Percentiles rank a stretch among this genome's conserved stretches.
Evolutionary conservation across 257 asterid genomes (phyloP).

Genomic region (Henckelia pumila): DNA sequence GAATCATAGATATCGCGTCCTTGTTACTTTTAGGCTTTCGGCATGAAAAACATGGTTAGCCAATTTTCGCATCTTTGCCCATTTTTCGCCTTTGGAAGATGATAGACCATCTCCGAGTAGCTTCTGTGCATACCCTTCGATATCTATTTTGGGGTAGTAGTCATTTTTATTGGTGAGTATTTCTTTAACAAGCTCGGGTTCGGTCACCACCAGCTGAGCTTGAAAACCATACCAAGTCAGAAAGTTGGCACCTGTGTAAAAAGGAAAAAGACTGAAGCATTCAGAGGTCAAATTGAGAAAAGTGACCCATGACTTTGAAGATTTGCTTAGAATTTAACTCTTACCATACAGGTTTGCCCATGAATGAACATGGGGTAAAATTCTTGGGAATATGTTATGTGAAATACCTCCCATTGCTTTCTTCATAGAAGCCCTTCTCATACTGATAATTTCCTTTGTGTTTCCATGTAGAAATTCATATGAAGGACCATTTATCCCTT

Average conservation of each 20-base stretch:
- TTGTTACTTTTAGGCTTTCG: conserved; percentile 48
- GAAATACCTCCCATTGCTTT: neutral
- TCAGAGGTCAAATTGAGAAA: neutral
- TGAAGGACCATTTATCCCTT: neutral
- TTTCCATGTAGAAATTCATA: neutral
- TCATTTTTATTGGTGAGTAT: conserved; percentile 47
- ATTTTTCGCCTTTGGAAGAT: conserved; percentile 55
- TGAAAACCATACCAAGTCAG: conserved; percentile 57
- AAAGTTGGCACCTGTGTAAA: conserved; percentile 25
- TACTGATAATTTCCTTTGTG: neutral
- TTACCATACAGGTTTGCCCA: neutral
- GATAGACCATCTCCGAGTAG: conserved; percentile 67
- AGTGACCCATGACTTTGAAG: neutral
- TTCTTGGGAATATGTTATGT: neutral
- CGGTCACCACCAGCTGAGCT: conserved; percentile 21
- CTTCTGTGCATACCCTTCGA: conserved; percentile 57
- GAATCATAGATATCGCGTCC: neutral
- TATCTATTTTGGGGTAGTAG: conserved; percentile 54
- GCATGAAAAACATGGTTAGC: conserved; percentile 47
- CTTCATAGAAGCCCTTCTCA: neutral
- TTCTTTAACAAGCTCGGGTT: conserved; percentile 49
- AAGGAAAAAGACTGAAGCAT: neutral
- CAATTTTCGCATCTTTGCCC: conserved; percentile 59
- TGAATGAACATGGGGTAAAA: neutral
- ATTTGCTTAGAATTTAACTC: neutral